Conservation (phyloP, 305 asterid genomes). For the Fraxinus nigra region DNA sequence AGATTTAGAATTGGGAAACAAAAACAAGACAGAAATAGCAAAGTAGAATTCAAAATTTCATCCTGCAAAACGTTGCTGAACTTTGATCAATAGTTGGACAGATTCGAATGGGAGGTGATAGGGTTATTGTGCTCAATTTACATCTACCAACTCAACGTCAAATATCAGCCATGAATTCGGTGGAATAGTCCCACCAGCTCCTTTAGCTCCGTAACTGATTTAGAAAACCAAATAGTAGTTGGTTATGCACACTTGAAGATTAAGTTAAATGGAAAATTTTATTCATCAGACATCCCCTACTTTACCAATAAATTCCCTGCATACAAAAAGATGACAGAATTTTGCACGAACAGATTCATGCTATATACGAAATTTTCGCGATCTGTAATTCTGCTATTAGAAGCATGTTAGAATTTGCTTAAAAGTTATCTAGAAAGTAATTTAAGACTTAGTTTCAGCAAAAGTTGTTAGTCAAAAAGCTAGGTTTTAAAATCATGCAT, state of each 20-base stretch:
- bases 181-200: constrained; percentile 58
- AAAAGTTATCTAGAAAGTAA: not conserved
- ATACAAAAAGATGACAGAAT: not conserved
- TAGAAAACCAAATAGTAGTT: not conserved
- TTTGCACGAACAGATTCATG: not conserved
- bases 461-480: not conserved
- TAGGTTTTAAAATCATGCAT: not conserved
- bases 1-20: not conserved
- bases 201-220: constrained; percentile 74
- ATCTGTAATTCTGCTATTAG: not conserved
- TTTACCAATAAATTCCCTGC: not conserved
- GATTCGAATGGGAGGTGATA: not conserved
- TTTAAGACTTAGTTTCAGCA: not conserved
- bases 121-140: constrained; percentile 33
- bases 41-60: not conserved
- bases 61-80: not conserved
- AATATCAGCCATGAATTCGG: constrained; percentile 83
- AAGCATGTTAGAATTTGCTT: not conserved
- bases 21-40: not conserved
- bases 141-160: constrained; percentile 79
- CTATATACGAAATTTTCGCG: not conserved
- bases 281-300: not conserved
- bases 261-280: not conserved
- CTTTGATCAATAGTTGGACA: not conserved
- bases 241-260: not conserved